phyloP scores from a whole-genome alignment of 83 land plant genomes.

The Picea abies region DNA sequence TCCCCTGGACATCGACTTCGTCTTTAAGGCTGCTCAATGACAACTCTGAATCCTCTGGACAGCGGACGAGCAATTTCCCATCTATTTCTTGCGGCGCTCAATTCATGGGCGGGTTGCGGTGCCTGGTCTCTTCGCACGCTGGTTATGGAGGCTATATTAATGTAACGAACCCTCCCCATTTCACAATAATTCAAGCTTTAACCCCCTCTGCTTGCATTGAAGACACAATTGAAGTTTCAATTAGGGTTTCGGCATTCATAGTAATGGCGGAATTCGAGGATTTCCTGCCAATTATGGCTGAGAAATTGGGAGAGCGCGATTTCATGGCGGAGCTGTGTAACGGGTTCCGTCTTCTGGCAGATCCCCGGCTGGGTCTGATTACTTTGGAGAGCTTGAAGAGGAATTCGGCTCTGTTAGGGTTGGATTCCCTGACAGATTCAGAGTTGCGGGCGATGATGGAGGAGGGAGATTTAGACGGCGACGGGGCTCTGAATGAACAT shows the following conservation, averaged over 20 bases:
- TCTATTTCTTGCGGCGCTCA: no score
- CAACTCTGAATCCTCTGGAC: no score
- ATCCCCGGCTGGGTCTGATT: slow-evolving; percentile 23
- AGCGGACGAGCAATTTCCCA: no score
- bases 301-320: slow-evolving; percentile 30
- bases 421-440: slow-evolving; percentile 21
- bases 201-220: no score
- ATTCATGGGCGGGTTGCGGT: no score
- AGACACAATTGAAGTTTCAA: not conserved
- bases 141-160: no score
- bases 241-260: not conserved
- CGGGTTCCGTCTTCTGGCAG: slow-evolving; percentile 37
- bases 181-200: no score
- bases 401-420: slow-evolving; percentile 25
- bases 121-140: no score
- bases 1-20: no score
- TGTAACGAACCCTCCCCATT: no score
- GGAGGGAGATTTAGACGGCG: slow-evolving; percentile 35
- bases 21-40: no score
- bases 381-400: slow-evolving; percentile 30
- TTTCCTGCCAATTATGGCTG: slow-evolving; percentile 33
- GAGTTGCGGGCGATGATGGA: slow-evolving; percentile 30
- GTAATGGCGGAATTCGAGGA: slow-evolving; percentile 18
- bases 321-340: slow-evolving; percentile 43
- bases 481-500: slow-evolving; percentile 25